phyloP scores from a whole-genome alignment of 208 protist species.

The Acanthamoeba quina region DNA sequence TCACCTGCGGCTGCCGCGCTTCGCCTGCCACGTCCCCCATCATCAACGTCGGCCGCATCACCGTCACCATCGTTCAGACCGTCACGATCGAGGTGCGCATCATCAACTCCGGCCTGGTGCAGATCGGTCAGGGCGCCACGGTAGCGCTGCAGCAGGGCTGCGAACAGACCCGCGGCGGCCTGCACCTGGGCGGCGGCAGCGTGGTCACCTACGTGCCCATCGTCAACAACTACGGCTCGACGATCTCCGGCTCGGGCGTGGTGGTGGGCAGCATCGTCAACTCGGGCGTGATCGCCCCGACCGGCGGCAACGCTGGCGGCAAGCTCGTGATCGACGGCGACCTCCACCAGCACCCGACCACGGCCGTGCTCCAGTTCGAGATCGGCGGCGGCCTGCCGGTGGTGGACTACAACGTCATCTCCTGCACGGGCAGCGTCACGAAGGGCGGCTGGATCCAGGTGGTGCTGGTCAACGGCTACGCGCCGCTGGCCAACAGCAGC shows the following conservation, averaged over 20 bases:
- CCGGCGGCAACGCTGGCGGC: neutral
- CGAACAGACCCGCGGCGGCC: conserved; percentile 4
- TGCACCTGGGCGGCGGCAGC: conserved; percentile 18
- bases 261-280: conserved; percentile 50
- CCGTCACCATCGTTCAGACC: neutral
- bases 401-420: conserved; percentile 60
- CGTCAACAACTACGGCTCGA: neutral
- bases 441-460: conserved; percentile 49
- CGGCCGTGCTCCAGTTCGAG: conserved; percentile 47
- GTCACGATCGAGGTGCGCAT: conserved; percentile 2
- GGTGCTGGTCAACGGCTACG: conserved; percentile 48
- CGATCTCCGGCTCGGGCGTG: conserved; percentile 27
- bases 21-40: neutral
- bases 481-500: conserved; percentile 11
- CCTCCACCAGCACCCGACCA: neutral
- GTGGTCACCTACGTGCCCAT: conserved; percentile 39
- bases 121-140: neutral
- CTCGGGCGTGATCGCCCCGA: conserved; percentile 1
- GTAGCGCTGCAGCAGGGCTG: conserved; percentile 45
- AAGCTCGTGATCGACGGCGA: conserved; percentile 61
- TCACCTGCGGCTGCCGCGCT: conserved; percentile 27
- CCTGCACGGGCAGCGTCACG: conserved; percentile 31
- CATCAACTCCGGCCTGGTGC: conserved; percentile 18
- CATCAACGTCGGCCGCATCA: conserved; percentile 1
- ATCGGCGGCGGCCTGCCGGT: conserved; percentile 16